Base-by-base conservation (phyloP, 805 yeast genomes). In the Zygosaccharomyces gambellarensis region DNA sequence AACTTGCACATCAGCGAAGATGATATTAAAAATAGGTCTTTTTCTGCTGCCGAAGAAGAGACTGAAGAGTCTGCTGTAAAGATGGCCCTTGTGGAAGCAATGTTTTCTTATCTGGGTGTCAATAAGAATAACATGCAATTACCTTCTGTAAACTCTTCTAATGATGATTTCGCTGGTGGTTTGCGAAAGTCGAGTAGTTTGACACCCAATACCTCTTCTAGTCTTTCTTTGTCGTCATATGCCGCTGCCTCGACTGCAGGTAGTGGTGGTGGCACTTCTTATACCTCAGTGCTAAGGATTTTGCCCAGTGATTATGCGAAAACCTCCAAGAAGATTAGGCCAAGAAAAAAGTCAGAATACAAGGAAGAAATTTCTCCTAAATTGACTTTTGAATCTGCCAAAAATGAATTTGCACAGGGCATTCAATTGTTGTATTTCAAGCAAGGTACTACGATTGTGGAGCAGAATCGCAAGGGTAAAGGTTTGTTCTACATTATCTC, bases 401-500 rank as follows among this genome's bases (percentile, higher is more conserved):
- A 80, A 58, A 62, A 62, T 14, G 86, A 82, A 25, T 77, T 88
- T 55, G 76, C 88, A 1, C 76, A 79, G 34, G 73, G 71, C 6
- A 64, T 92, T 31, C 81, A 83, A 46, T 69, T 90, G 7, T 69
- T 77, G 51, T 75, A 70, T 54, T 72, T 74, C 50, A 69, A 76
- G 10, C 74, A 81, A 28, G 87, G 82, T 4, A 64, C 81, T 1
- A 72, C 73, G 1, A 58, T 92, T 1, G 79, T 86, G 9, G 76
- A 80, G 47, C 87, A 86, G 52, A 81, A 84, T 44, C 78, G 82
- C 11, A 74, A 77, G 43, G 80, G 83, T 42, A 79, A 83, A 1
- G 99, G 98, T 0, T 64, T 92, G 10, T 88, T 74, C 62, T 92
- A 85, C 60, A 83, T 92, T 4, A 78, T 92, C 44, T 85, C 84